Percentiles rank a stretch among this genome's conserved stretches.
These are phyloP conservation scores for Chytriomyces sp. DNA, from an alignment of 192 early-diverging fungal species.

Conservation along the genomic window DNA sequence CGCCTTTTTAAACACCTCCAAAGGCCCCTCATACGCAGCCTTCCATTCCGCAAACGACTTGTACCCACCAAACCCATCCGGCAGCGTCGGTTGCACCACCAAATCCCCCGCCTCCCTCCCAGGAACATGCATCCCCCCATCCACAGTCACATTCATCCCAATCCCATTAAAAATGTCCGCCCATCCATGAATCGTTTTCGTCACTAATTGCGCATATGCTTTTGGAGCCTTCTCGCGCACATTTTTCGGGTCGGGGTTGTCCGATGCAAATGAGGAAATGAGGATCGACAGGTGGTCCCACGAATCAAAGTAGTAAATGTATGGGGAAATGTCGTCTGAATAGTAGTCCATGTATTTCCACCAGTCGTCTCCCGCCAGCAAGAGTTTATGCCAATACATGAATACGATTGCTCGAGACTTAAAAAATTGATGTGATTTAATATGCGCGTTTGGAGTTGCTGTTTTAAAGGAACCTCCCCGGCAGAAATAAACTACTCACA, in stretches of 20 bases:
- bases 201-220: slow-evolving; percentile 6
- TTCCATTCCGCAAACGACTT: background rate
- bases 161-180: slow-evolving; percentile 22
- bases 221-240: slow-evolving; percentile 16
- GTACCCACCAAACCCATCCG: background rate
- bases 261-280: background rate
- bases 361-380: slow-evolving; percentile 28
- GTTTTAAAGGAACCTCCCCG: too few relatives aligned
- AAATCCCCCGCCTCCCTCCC: background rate
- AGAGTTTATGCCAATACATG: slow-evolving; percentile 20
- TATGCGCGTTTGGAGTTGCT: too few relatives aligned
- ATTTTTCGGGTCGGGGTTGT: slow-evolving; percentile 11
- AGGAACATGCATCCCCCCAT: background rate
- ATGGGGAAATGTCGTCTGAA: slow-evolving; percentile 20
- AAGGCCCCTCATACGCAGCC: background rate
- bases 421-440: too few relatives aligned
- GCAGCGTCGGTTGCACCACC: background rate
- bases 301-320: slow-evolving; percentile 31
- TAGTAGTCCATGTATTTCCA: slow-evolving; percentile 32
- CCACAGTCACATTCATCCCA: slow-evolving; percentile 3
- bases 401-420: background rate
- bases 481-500: too few relatives aligned
- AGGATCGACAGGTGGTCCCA: slow-evolving; percentile 9
- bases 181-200: slow-evolving; percentile 14
- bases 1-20: slow-evolving; percentile 2